Evolutionary conservation across 1,284 basidiomycete species (phyloP), one percentile per base, ranked within the genome.

Genomic region (Gymnopus androsaceus): DNA sequence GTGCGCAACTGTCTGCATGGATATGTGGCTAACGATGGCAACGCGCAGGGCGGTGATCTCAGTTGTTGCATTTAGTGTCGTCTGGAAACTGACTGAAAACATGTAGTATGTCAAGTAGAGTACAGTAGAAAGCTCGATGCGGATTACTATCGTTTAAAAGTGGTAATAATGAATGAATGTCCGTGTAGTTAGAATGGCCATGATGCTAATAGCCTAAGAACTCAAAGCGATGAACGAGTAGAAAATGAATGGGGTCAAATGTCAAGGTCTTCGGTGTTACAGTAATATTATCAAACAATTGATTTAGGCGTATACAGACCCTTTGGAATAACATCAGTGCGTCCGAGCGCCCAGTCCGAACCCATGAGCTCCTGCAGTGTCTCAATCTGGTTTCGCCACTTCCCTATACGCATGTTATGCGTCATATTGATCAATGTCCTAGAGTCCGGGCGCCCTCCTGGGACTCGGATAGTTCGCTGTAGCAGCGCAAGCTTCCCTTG

Each of bases 361-460:
- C 30, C 23, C 33, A 34, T 52, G 17, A 50, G 28, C 37, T 47
- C 46, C 45, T 50, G 27, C 38, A 57, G 31, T 31, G 25, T 54
- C 12, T 42, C 51, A 28, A 57, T 57, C 46, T 49, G 51, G 21
- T 50, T 45, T 40, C 41, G 40, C 38, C 48, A 59, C 31, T 55
- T 54, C 21, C 44, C 27, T 12, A 59, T 25, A 14, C 54, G 41
- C 51, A 55, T 38, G 37, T 59, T 45, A 49, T 59, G 50, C 15
- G 57, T 59, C 57, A 59, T 59, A 33, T 48, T 55, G 8, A 44
- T 42, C 48, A 58, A 44, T n/a, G 51, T 38, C 19, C 45, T 49
- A 4, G 56, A 54, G 9, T 51, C 47, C 14, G 38, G 31, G 25
- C 52, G 42, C 25, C 27, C 30, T 9, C 17, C 36, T 21, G 33